Conservation (phyloP, 1,284 basidiomycete species). For the Ustilago tritici region DNA sequence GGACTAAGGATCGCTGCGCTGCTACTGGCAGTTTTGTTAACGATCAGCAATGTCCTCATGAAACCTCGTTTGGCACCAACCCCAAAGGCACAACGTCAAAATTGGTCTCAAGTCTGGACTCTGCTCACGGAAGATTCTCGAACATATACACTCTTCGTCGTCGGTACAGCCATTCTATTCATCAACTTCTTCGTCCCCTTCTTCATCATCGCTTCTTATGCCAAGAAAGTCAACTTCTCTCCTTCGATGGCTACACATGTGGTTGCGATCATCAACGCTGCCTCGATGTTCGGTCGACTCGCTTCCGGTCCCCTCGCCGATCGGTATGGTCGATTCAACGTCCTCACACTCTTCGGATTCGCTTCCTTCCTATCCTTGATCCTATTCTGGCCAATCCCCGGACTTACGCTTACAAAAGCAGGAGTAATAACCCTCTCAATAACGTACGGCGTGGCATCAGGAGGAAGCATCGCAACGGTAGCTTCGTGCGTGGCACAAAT, state of each 20-base stretch:
- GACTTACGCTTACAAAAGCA: slow-evolving; percentile 40
- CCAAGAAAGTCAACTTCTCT: slow-evolving; percentile 31
- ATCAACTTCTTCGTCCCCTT: slow-evolving; percentile 55
- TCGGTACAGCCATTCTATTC: slow-evolving; percentile 36
- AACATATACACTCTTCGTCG: slow-evolving; percentile 40
- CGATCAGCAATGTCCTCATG: slow-evolving; percentile 39
- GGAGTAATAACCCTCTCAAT: slow-evolving; percentile 31
- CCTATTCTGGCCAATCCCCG: slow-evolving; percentile 45
- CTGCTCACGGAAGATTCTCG: slow-evolving; percentile 23
- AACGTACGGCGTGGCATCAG: slow-evolving; percentile 39
- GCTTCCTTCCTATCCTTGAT: slow-evolving; percentile 27
- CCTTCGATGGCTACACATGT: slow-evolving; percentile 37
- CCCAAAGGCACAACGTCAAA: slow-evolving; percentile 12
- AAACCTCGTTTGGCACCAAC: slow-evolving; percentile 33
- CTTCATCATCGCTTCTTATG: slow-evolving; percentile 49
- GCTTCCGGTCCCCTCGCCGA: slow-evolving; percentile 38
- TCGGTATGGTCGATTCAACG: slow-evolving; percentile 45
- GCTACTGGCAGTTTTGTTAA: slow-evolving; percentile 35
- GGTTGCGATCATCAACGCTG: slow-evolving; percentile 49
- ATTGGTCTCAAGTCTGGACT: slow-evolving; percentile 30
- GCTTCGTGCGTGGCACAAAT: slow-evolving; percentile 40
- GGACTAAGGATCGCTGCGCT: slow-evolving; percentile 39
- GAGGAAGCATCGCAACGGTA: slow-evolving; percentile 44
- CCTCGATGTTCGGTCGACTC: slow-evolving; percentile 39
- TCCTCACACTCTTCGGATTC: slow-evolving; percentile 30